Conservation (phyloP, 257 asterid genomes). For the Galeopsis tetrahit region DNA sequence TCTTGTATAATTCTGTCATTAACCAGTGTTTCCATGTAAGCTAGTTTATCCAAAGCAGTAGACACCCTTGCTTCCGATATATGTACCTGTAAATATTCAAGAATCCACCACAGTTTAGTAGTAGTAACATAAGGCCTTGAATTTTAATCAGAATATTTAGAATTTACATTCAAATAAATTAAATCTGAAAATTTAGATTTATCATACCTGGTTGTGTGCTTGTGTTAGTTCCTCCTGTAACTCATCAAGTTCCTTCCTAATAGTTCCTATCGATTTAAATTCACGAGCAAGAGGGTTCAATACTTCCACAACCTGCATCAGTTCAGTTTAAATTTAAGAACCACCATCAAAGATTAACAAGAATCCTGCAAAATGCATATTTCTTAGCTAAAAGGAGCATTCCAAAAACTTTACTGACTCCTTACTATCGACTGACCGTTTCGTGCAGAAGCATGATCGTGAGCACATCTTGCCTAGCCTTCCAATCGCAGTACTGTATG, state of each 20-base stretch:
- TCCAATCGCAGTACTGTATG: slow-evolving; percentile 94
- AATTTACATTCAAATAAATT: not conserved
- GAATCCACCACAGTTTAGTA: slow-evolving; percentile 27
- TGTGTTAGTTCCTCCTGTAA: slow-evolving; percentile 73
- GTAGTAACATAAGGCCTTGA: not conserved
- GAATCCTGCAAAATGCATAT: not conserved
- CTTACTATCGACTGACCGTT: slow-evolving; percentile 75
- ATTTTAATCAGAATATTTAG: not conserved
- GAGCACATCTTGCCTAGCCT: slow-evolving; percentile 94
- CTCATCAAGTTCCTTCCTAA: slow-evolving; percentile 86
- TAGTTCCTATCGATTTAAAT: slow-evolving; percentile 86
- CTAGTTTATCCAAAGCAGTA: slow-evolving; percentile 90
- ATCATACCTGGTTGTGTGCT: slow-evolving; percentile 85
- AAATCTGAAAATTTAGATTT: not conserved
- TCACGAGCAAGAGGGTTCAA: slow-evolving; percentile 97
- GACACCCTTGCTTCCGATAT: slow-evolving; percentile 91
- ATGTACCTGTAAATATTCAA: slow-evolving; percentile 66
- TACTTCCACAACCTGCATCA: slow-evolving; percentile 73
- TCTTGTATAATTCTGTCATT: slow-evolving; percentile 78
- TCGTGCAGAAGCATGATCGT: slow-evolving; percentile 92
- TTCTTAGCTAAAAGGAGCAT: too few relatives aligned
- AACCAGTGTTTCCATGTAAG: slow-evolving; percentile 84
- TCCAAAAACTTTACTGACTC: too few relatives aligned
- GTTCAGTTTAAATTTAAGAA: slow-evolving; percentile 1
- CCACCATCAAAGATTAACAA: not conserved